Evolutionary conservation across 345 rosid species (phyloP), one percentile per base, ranked within the genome.

Genomic region (Camelina neglecta): DNA sequence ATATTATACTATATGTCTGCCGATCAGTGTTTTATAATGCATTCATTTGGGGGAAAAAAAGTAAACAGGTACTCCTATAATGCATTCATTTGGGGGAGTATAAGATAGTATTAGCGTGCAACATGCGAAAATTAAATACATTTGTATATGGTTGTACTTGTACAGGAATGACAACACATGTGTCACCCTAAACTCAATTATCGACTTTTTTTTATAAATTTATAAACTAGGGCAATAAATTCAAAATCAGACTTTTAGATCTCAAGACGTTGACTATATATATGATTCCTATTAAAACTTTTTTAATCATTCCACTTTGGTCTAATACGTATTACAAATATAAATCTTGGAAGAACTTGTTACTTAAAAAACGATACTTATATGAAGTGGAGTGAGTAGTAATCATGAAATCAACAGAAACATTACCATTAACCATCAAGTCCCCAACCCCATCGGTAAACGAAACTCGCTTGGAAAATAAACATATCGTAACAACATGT

Each of bases 51-150:
- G 9, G 38, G 0, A 35, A 35, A 35, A 35, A 35, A 35, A 7
- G 2, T 35, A 35, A 35, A 7, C 1, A 35, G 38, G 38, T 35
- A 29, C 31, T 29, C 31, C 5, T 31, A 51, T 26, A 29, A 39
- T 11, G 50, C 9, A 45, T 7, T 54, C 54, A 16, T 48, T 38
- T 8, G 33, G 41, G 2, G 26, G 51, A 61, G 60, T 21, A 59
- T 67, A 75, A 3, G 35, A 75, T 75, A 75, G 29, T 68, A 29
- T 18, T 75, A 68, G 11, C 64, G 63, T 75, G 79, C 69, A 42
- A 69, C 79, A 60, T 68, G 79, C 35, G 74, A 75, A 2, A 60
- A 60, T 51, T 39, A 53, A 68, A 39, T 50, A 65, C 10, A 15
- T 66, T 12, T 45, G 41, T 38, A 47, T 15, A 33, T 33, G 67